Base-by-base conservation (phyloP, 2,329 filamentous ascomycete genomes). In the Diplodia scrobiculata region DNA sequence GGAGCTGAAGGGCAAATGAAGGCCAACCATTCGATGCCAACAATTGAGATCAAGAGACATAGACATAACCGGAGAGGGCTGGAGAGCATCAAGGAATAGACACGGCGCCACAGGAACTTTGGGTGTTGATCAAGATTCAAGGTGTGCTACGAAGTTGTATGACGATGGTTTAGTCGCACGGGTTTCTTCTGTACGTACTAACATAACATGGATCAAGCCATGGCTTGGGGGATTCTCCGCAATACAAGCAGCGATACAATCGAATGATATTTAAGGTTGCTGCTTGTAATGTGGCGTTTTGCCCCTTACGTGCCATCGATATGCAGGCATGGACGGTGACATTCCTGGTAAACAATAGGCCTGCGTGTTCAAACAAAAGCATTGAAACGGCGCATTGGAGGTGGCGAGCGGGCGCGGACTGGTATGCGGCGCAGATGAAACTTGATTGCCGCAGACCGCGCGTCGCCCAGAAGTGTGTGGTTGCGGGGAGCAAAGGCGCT, bases 1-100 rank as follows among this genome's bases (percentile, higher is more conserved):
- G 54, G 54, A 66, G 36, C 32, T 59, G 63, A 65, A 58, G 41
- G 47, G 63, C 5, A 50, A 55, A 50, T 65, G 38, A 65, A n/a
- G 27, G n/a, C 25, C 41, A 45, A 10, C 41, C 6, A 9, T 10
- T n/a, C 41, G 19, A n/a, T 7, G 17, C 38, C 6, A 17, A 41
- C 38, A 1, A 41, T 5, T 17, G 38, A 2, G 14, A n/a, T n/a
- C 41, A 19, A n/a, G n/a, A 45, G 17, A 19, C 6, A 19, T 19
- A 45, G 41, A 45, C 9, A 7, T 45, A n/a, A 9, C 10, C 6
- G 38, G 17, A 6, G 6, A 41, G 3, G 17, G 17, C 38, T 17
- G 5, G 38, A 41, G 38, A 41, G 17, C 38, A 41, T 17, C 17
- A 17, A 17, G 17, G 38, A 41, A 41, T 41, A 41, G 38, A 41